Percentiles rank a stretch among this genome's conserved stretches.
These are phyloP conservation scores for Mortierella sp. DNA, from an alignment of 371 early-diverging fungal genomes.

Conservation along the genomic window DNA sequence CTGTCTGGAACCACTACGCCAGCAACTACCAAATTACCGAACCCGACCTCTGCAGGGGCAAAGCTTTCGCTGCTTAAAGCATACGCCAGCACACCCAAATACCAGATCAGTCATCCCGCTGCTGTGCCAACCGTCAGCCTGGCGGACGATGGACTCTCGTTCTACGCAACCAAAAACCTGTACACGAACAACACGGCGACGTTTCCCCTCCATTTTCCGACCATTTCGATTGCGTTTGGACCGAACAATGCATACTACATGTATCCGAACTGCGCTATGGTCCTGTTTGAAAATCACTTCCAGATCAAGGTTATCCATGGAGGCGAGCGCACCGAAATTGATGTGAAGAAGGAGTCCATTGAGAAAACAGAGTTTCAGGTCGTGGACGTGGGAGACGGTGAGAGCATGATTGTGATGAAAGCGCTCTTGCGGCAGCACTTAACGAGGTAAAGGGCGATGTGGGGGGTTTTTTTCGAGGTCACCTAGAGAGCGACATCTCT, in stretches of 20 bases:
- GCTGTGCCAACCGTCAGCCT: slow-evolving; percentile 2
- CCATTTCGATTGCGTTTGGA: slow-evolving; percentile 69
- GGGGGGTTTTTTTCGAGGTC: no score
- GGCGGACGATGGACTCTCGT: slow-evolving; percentile 32
- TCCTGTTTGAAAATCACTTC: slow-evolving; percentile 62
- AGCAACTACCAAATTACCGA: neutral
- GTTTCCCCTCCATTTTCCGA: slow-evolving; percentile 64
- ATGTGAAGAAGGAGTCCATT: slow-evolving; percentile 63
- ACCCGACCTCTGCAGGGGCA: slow-evolving; percentile 11
- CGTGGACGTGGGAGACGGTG: slow-evolving; percentile 55
- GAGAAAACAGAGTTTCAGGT: slow-evolving; percentile 60
- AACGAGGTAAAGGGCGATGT: no score
- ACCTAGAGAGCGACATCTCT: neutral
- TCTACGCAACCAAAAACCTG: slow-evolving; percentile 35
- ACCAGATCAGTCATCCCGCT: slow-evolving; percentile 13
- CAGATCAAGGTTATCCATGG: slow-evolving; percentile 63
- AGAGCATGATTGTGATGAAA: slow-evolving; percentile 63
- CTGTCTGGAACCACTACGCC: neutral
- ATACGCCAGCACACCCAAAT: slow-evolving; percentile 10
- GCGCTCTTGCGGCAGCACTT: slow-evolving; percentile 53
- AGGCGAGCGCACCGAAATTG: slow-evolving; percentile 59
- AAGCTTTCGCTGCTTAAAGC: slow-evolving; percentile 28
- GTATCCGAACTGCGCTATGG: slow-evolving; percentile 71
- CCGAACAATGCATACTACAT: slow-evolving; percentile 57
- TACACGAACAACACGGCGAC: slow-evolving; percentile 53